Percentiles rank a stretch among this genome's conserved stretches.
Evolutionary conservation across 768 basidiomycete genomes (phyloP).

Genomic region (Boletellus ananas): DNA sequence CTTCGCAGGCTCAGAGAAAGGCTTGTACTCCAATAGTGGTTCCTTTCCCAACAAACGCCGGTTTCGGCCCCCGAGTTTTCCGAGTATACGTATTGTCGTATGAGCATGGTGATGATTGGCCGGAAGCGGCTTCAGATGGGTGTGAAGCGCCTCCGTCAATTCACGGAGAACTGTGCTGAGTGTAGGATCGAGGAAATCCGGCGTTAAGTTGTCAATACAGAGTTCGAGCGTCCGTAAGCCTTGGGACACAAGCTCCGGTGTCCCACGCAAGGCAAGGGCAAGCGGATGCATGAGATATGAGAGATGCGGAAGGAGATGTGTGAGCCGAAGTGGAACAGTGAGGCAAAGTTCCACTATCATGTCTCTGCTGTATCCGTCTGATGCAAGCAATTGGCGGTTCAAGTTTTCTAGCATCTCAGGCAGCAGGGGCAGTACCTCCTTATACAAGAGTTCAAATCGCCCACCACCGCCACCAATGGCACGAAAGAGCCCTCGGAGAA

Average conservation of each 20-base stretch:
- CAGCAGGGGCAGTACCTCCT: slow-evolving; percentile 91
- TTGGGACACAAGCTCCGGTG: slow-evolving; percentile 88
- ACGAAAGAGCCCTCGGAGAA: slow-evolving; percentile 89
- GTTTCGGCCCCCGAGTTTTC: slow-evolving; percentile 94
- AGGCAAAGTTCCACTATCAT: slow-evolving; percentile 96
- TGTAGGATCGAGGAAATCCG: slow-evolving; percentile 96
- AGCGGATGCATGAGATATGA: slow-evolving; percentile 95
- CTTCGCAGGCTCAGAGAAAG: slow-evolving; percentile 67
- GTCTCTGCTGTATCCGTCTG: slow-evolving; percentile 79
- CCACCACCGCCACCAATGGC: slow-evolving; percentile 91
- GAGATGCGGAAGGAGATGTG: slow-evolving; percentile 92
- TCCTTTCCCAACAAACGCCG: slow-evolving; percentile 80
- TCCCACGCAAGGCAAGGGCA: slow-evolving; percentile 83
- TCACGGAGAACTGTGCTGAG: slow-evolving; percentile 89
- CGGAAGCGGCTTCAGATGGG: slow-evolving; percentile 85
- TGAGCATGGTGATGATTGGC: slow-evolving; percentile 87
- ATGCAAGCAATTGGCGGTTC: slow-evolving; percentile 82
- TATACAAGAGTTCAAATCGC: slow-evolving; percentile 90
- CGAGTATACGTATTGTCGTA: slow-evolving; percentile 92
- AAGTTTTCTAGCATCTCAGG: slow-evolving; percentile 97
- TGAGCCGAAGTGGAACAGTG: slow-evolving; percentile 92
- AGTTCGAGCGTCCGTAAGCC: slow-evolving; percentile 94
- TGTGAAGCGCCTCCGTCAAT: slow-evolving; percentile 91
- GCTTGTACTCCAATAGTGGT: slow-evolving; percentile 66
- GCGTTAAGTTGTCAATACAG: slow-evolving; percentile 98